phyloP scores from a whole-genome alignment of 2,329 filamentous ascomycete species.

The Hirsutella thompsonii region DNA sequence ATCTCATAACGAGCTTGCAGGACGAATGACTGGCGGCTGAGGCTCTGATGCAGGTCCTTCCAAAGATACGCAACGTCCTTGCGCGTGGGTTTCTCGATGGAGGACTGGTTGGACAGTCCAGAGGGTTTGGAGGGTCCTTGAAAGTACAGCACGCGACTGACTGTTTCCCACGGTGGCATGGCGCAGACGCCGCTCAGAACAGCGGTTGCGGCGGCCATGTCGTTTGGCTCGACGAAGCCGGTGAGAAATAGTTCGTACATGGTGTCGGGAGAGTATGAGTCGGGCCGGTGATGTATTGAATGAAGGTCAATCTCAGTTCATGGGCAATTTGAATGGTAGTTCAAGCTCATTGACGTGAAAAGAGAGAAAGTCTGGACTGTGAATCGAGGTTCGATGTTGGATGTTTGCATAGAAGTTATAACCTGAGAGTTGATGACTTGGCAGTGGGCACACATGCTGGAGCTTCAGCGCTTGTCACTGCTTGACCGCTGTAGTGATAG shows the following conservation, averaged over 20 bases:
- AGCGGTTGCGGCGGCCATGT: slow-evolving; percentile 34
- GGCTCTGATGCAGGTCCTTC: slow-evolving; percentile 40
- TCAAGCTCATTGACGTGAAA: too few species aligned
- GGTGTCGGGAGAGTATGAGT: background rate
- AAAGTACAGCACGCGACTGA: slow-evolving; percentile 41
- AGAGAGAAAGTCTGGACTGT: too few species aligned
- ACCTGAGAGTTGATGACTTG: too few species aligned
- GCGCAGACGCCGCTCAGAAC: slow-evolving; percentile 45
- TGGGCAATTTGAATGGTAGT: too few species aligned
- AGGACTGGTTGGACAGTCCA: slow-evolving; percentile 29
- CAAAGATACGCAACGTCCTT: slow-evolving; percentile 28
- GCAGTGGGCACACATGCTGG: too few species aligned
- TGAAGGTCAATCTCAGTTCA: background rate
- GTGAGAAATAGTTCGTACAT: slow-evolving; percentile 52
- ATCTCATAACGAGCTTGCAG: slow-evolving; percentile 44
- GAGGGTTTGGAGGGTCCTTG: slow-evolving; percentile 31
- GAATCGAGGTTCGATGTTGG: too few species aligned
- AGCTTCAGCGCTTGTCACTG: too few species aligned
- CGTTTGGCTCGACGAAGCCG: slow-evolving; percentile 34
- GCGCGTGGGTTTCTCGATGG: slow-evolving; percentile 24
- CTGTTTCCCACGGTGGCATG: slow-evolving; percentile 36
- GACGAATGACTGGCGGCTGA: slow-evolving; percentile 43
- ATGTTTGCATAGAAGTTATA: too few species aligned
- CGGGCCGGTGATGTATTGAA: background rate
- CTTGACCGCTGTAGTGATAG: too few species aligned